Conservation (phyloP, 164 flowering plant species). For the Vitis rupestris region DNA sequence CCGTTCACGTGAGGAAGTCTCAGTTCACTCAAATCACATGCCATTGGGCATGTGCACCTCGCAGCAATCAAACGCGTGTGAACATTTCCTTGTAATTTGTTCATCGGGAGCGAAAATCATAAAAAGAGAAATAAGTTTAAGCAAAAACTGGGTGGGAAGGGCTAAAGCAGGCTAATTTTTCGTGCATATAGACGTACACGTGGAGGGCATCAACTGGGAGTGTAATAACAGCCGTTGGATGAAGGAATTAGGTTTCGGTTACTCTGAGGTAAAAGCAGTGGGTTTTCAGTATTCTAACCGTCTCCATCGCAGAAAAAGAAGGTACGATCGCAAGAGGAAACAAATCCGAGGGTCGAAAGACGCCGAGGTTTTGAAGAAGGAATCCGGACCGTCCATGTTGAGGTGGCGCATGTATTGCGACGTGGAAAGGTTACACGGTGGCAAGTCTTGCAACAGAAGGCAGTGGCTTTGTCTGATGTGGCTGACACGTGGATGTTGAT, state of each 20-base stretch:
- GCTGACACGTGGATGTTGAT: slow-evolving; percentile 18
- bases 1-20: too few species aligned
- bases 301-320: not conserved
- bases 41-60: too few species aligned
- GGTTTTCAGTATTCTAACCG: slow-evolving; percentile 2
- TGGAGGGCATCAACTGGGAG: slow-evolving; percentile 2
- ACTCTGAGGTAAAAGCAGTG: slow-evolving; percentile 1
- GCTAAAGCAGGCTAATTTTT: too few species aligned
- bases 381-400: not conserved
- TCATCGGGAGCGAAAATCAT: too few species aligned
- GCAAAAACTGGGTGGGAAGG: too few species aligned
- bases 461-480: slow-evolving; percentile 21
- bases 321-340: not conserved
- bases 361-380: not conserved
- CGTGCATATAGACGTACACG: slow-evolving; percentile 8
- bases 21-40: too few species aligned
- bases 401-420: not conserved
- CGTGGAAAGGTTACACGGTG: slow-evolving; percentile 6
- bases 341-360: slow-evolving; percentile 2
- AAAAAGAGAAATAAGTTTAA: too few species aligned
- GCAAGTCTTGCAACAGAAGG: not conserved
- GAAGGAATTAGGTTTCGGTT: slow-evolving; percentile 9
- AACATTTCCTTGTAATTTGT: too few species aligned
- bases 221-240: slow-evolving; percentile 7
- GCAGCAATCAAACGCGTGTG: too few species aligned